A percentile compares a stretch with the other conserved stretches of the same genome.
Evolutionary conservation across 1,284 basidiomycete genomes (phyloP).

Genomic region (Ganoderma leucocontextum): DNA sequence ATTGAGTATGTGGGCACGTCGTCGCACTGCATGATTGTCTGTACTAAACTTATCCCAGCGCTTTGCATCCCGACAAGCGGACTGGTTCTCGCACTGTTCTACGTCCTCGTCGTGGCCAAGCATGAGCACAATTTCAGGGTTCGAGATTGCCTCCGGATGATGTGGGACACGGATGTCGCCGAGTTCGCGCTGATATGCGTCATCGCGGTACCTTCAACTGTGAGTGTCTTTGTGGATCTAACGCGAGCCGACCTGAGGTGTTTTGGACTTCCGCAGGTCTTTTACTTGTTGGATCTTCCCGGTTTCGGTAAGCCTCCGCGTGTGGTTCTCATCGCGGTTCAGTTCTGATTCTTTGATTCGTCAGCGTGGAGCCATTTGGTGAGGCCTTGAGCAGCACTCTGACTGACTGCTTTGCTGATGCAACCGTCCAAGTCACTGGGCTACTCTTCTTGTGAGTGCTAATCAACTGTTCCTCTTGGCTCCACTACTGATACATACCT

Average conservation of each 20-base stretch:
- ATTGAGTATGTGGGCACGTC: not conserved
- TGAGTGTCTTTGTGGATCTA: not conserved
- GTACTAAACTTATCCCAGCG: not conserved
- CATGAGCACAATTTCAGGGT: slow-evolving; percentile 9
- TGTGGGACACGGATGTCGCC: slow-evolving; percentile 9
- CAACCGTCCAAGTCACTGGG: not conserved
- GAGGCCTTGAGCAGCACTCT: not conserved
- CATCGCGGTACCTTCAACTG: not conserved
- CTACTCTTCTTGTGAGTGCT: not conserved
- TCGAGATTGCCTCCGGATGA: not conserved
- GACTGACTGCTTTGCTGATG: not conserved
- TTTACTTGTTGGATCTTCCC: not conserved
- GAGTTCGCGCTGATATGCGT: slow-evolving; percentile 17
- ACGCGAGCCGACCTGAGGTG: not conserved
- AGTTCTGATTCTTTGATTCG: not conserved
- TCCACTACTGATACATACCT: not conserved
- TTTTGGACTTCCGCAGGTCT: not conserved
- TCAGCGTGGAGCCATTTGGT: slow-evolving; percentile 4
- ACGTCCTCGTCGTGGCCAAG: slow-evolving; percentile 13
- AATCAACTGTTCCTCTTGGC: not conserved
- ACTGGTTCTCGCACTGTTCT: not conserved
- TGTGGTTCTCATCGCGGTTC: not conserved
- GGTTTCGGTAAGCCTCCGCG: not conserved
- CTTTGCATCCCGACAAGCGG: slow-evolving; percentile 1
- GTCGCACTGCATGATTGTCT: too few relatives aligned